Percentiles rank a stretch among this genome's conserved stretches.
These are phyloP conservation scores for Lindgomyces ingoldianus DNA, from an alignment of 495 filamentous ascomycete species.

Conservation along the genomic window DNA sequence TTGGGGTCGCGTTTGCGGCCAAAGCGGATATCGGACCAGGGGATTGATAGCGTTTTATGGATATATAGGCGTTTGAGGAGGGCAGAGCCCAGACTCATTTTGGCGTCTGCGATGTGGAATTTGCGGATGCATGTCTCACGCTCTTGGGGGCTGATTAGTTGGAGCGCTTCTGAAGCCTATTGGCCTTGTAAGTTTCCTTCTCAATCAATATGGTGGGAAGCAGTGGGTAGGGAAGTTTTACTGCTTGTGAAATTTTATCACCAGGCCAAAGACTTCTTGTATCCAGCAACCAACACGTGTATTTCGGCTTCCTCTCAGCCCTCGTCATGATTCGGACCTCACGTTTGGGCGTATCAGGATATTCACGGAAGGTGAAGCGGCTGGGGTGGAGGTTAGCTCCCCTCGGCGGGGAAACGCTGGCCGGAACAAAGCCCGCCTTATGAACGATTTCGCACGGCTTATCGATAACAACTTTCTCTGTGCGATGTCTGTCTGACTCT, in stretches of 20 bases:
- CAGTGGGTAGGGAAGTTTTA: background rate
- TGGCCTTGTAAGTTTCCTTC: background rate
- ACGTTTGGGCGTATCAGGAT: background rate
- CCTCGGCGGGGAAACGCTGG: background rate
- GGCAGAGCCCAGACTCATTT: slow-evolving; percentile 70
- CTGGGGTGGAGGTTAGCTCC: background rate
- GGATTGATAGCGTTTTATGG: slow-evolving; percentile 58
- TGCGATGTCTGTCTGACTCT: slow-evolving; percentile 11
- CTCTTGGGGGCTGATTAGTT: slow-evolving; percentile 57
- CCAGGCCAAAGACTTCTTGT: slow-evolving; percentile 46
- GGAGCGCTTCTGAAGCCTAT: slow-evolving; percentile 58
- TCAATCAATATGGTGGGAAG: too few relatives aligned
- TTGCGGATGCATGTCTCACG: slow-evolving; percentile 55
- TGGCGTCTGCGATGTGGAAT: slow-evolving; percentile 64
- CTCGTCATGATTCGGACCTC: background rate
- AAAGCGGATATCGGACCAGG: slow-evolving; percentile 66
- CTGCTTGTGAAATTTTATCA: slow-evolving; percentile 40
- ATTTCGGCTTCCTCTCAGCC: slow-evolving; percentile 4
- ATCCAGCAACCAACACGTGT: slow-evolving; percentile 48
- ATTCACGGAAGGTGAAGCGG: slow-evolving; percentile 6
- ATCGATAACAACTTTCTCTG: slow-evolving; percentile 13
- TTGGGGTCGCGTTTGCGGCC: slow-evolving; percentile 59
- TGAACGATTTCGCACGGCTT: slow-evolving; percentile 8
- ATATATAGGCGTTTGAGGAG: slow-evolving; percentile 79
- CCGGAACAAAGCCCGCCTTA: slow-evolving; percentile 10